phyloP scores from a whole-genome alignment of 2,329 filamentous ascomycete genomes.

The Fusarium lateritium region DNA sequence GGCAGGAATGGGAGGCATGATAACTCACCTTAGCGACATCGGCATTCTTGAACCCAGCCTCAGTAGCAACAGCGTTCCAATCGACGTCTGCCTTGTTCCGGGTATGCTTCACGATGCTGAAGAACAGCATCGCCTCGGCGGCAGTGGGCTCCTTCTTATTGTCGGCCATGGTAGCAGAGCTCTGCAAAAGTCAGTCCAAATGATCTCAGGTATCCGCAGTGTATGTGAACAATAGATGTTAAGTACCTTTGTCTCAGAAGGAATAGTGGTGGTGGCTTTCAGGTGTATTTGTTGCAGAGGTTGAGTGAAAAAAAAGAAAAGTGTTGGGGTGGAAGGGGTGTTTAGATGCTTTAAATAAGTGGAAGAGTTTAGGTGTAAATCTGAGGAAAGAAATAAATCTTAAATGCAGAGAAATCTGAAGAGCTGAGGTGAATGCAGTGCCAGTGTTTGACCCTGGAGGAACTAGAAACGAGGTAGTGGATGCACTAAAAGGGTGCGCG shows the following conservation, averaged over 20 bases:
- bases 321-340: slow-evolving; percentile 10
- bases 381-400: not conserved
- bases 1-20: not conserved
- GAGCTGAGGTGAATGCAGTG: slow-evolving; percentile 5
- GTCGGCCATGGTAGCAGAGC: slow-evolving; percentile 50
- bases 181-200: slow-evolving; percentile 18
- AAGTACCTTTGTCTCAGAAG: slow-evolving; percentile 1
- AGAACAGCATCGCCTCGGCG: slow-evolving; percentile 61
- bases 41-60: slow-evolving; percentile 62
- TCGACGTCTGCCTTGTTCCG: slow-evolving; percentile 62
- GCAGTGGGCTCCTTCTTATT: slow-evolving; percentile 56
- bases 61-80: slow-evolving; percentile 62
- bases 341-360: not conserved
- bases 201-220: not conserved
- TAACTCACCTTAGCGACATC: slow-evolving; percentile 60
- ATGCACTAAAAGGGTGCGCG: not conserved
- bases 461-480: not conserved
- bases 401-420: slow-evolving; percentile 9
- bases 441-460: slow-evolving; percentile 4
- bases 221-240: not conserved
- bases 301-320: not conserved
- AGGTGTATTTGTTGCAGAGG: not conserved
- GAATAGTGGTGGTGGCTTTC: not conserved
- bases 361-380: slow-evolving; percentile 6
- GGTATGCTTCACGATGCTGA: slow-evolving; percentile 61